A percentile compares a stretch with the other conserved stretches of the same genome.
phyloP scores from a whole-genome alignment of 1,284 basidiomycete genomes.

The Naganishia cerealis region DNA sequence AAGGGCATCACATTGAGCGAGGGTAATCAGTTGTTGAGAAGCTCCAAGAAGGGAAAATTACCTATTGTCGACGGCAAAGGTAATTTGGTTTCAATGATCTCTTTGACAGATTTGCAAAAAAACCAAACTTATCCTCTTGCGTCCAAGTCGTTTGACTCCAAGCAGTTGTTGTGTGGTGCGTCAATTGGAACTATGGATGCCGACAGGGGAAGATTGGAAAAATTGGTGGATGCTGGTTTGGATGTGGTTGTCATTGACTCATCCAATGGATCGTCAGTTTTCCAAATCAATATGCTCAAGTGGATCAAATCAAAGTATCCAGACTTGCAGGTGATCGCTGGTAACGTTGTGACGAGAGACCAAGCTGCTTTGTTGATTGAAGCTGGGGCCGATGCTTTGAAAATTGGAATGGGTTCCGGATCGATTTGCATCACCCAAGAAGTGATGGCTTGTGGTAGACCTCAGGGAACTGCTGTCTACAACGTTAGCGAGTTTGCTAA shows the following conservation, averaged over 20 bases:
- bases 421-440: no score
- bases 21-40: constrained; percentile 91
- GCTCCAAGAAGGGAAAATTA: constrained; percentile 97
- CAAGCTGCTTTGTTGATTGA: no score
- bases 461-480: no score
- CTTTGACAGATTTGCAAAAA: constrained; percentile 93
- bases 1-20: constrained; percentile 84
- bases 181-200: constrained; percentile 89
- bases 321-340: no score
- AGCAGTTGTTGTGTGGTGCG: constrained; percentile 95
- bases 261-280: constrained; percentile 93
- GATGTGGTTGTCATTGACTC: constrained; percentile 96
- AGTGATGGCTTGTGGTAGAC: no score
- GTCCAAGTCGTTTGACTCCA: constrained; percentile 84
- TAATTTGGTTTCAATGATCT: constrained; percentile 77
- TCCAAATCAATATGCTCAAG: no score
- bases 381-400: no score
- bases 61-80: constrained; percentile 78
- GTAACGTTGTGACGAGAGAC: no score
- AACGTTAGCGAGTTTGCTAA: no score
- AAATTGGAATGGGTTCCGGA: no score
- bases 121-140: constrained; percentile 97
- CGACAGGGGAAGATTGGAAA: constrained; percentile 78
- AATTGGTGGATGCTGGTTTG: constrained; percentile 89
- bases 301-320: no score